A percentile compares a stretch with the other conserved stretches of the same genome.
phyloP scores from a whole-genome alignment of 768 basidiomycete genomes.

The Tylopilus rubrobrunneus region DNA sequence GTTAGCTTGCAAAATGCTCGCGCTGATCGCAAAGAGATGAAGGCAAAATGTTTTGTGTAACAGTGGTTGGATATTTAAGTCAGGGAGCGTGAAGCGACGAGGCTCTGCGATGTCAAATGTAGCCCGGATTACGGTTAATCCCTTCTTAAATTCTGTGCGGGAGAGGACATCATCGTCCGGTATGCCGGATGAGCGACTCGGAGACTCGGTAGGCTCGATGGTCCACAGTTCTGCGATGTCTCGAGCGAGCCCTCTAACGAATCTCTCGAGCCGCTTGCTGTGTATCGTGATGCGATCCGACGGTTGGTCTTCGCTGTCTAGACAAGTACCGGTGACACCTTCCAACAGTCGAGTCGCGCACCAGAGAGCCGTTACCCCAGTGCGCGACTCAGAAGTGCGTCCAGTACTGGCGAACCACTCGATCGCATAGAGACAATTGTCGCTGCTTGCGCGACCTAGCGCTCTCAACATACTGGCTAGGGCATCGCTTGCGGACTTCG shows the following conservation, averaged over 20 bases:
- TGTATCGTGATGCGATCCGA: conserved; percentile 2
- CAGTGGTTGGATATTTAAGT: conserved; percentile 44
- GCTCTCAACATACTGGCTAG: conserved; percentile 71
- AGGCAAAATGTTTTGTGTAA: conserved; percentile 71
- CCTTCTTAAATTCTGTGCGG: conserved; percentile 60
- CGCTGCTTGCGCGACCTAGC: conserved; percentile 66
- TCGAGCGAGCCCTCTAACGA: conserved; percentile 59
- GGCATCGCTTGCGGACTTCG: conserved; percentile 46
- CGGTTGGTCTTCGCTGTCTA: conserved; percentile 29
- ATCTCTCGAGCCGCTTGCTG: conserved; percentile 57
- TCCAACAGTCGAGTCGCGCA: conserved; percentile 74
- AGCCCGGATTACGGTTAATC: conserved; percentile 59
- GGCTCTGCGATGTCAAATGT: conserved; percentile 47
- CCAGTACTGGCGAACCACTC: conserved; percentile 75
- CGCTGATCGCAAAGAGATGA: conserved; percentile 66
- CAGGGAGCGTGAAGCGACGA: conserved; percentile 23
- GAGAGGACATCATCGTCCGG: conserved; percentile 35
- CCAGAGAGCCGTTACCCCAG: conserved; percentile 76
- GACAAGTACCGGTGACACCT: conserved; percentile 54
- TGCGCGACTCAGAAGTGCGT: conserved; percentile 38
- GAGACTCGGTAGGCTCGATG: conserved; percentile 31
- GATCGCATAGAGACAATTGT: conserved; percentile 67
- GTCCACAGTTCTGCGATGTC: conserved; percentile 75
- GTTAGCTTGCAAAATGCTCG: conserved; percentile 67
- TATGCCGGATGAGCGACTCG: conserved; percentile 15